phyloP scores from a whole-genome alignment of 352 stramenopile species.

The Pythium rhizo-oryzae region DNA sequence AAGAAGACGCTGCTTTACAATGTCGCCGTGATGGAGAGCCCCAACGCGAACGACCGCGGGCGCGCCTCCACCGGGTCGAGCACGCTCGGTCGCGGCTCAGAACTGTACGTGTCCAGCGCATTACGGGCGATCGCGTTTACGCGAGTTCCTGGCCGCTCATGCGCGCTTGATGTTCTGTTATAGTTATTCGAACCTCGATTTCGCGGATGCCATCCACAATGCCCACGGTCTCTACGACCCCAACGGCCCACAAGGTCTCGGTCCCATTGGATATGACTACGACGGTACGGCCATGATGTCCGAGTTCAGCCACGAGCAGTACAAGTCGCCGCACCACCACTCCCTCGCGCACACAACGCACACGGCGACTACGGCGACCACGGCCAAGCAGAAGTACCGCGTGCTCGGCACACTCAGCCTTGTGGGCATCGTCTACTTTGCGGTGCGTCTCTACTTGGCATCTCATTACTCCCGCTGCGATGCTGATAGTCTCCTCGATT shows the following conservation, averaged over 20 bases:
- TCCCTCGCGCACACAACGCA: constrained; percentile 18
- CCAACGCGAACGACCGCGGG: background rate
- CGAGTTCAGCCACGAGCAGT: constrained; percentile 9
- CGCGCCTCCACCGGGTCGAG: constrained; percentile 12
- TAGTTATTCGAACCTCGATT: constrained; percentile 6
- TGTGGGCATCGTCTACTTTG: constrained; percentile 19
- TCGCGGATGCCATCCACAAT: constrained; percentile 11
- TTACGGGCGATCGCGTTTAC: too few species aligned
- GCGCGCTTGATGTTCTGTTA: too few species aligned
- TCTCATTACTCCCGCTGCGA: too few species aligned
- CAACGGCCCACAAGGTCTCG: background rate
- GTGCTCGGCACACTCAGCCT: constrained; percentile 17
- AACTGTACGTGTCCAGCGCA: constrained; percentile 7
- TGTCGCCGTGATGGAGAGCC: constrained; percentile 11
- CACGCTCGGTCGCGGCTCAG: constrained; percentile 10
- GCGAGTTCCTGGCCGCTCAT: too few species aligned
- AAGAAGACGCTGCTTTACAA: background rate
- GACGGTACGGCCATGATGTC: constrained; percentile 9
- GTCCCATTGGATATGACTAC: background rate
- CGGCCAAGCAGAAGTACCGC: constrained; percentile 10
- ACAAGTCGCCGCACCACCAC: constrained; percentile 7
- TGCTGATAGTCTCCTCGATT: background rate
- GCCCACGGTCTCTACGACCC: background rate
- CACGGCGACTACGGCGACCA: constrained; percentile 30
- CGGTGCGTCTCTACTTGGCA: background rate